These are phyloP conservation scores for Arthrobotrys musiformis DNA, from an alignment of 2,329 filamentous ascomycete genomes.

Conservation along the genomic window DNA sequence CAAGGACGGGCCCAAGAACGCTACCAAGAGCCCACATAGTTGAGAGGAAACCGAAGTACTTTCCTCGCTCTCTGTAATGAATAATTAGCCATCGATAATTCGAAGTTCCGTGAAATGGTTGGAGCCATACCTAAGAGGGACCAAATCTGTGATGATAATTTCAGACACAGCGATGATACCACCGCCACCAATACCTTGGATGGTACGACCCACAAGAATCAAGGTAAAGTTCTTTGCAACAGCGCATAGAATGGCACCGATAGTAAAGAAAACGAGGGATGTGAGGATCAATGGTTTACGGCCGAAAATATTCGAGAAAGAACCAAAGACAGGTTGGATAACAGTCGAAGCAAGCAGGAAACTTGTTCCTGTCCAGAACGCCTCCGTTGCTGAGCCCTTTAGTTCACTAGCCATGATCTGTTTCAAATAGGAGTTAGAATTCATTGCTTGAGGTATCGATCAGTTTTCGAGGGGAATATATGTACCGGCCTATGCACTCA, in stretches of 20 bases:
- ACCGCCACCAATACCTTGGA: constrained; percentile 68
- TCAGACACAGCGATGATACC: constrained; percentile 66
- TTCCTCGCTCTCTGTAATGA: constrained; percentile 62
- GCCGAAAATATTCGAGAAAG: constrained; percentile 64
- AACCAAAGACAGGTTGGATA: constrained; percentile 67
- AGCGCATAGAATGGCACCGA: constrained; percentile 63
- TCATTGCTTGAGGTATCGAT: neutral
- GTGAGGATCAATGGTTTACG: constrained; percentile 61
- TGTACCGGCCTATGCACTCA: constrained; percentile 11
- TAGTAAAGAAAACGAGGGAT: constrained; percentile 62
- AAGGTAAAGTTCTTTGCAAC: constrained; percentile 62
- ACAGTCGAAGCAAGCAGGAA: constrained; percentile 75
- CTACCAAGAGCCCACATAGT: constrained; percentile 70
- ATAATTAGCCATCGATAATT: constrained; percentile 59
- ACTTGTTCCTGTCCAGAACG: constrained; percentile 77
- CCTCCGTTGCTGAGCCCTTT: constrained; percentile 69
- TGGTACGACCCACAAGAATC: constrained; percentile 62
- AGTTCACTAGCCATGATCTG: constrained; percentile 67
- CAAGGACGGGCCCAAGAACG: constrained; percentile 67
- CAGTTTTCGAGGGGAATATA: neutral
- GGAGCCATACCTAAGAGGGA: constrained; percentile 63
- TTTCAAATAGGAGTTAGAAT: constrained; percentile 1
- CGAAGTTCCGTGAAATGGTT: constrained; percentile 55
- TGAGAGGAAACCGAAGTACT: constrained; percentile 64
- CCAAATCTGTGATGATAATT: constrained; percentile 66